Base-by-base conservation (phyloP, 305 asterid genomes). In the Fraxinus baroniana region DNA sequence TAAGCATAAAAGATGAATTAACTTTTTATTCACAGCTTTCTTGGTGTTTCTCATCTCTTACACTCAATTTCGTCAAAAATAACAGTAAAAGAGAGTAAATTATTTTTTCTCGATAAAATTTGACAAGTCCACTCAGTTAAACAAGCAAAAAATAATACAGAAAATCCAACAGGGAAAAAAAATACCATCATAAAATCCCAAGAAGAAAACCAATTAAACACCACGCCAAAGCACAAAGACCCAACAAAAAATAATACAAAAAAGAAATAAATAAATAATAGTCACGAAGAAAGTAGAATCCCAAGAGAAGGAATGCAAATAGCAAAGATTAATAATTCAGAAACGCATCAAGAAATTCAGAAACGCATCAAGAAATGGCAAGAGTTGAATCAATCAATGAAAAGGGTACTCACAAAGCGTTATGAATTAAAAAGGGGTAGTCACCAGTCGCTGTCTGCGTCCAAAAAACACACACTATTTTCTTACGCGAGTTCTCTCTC, bases 381-480 rank as follows among this genome's bases (percentile, higher is more conserved):
- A 70, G 66, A 84, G 80, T 18, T 72, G 74, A 80, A 83, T 76
- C 36, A 78, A 75, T 78, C 82, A 84, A 80, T 73, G 70, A 30
- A 68, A 76, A 85, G 70, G 78, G 77, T 52, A 85, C 89, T 89
- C 83, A 87, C 89, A 32, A 74, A 82, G 46, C 32, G 79, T 81
- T 28, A 52, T 74, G 84, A 84, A 84, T 66, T 44, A 79, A 62
- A 74, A 73, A 82, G 52, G 4, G 70, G 44, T 35, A 41, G 73
- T 62, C 81, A 26, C 87, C 35, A 41, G 71, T 68, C 37, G 55
- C 64, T 74, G 35, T 32, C 57, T 36, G 78, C 72, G 85, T 72
- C 68, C 22, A 71, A 77, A 73, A 77, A 32, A 57, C 81, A 75
- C 84, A 18, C 81, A 79, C 60, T 81, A 9, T 46, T 78, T 80